Percentiles rank a stretch among this genome's conserved stretches.
Conservation (phyloP, 306 rosid species). For the Cercis canadensis region DNA sequence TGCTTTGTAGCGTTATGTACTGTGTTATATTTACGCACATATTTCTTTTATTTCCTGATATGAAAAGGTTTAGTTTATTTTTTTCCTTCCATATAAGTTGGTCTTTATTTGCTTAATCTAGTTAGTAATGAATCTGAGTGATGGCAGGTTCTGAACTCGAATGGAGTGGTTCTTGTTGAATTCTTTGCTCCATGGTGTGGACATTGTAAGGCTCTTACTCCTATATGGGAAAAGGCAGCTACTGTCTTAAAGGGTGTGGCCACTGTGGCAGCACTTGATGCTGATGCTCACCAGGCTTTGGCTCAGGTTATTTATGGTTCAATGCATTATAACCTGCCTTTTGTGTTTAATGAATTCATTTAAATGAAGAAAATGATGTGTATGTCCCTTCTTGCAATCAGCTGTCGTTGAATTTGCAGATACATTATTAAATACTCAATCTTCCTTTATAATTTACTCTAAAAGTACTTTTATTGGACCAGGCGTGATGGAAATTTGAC, state of each 20-base stretch:
- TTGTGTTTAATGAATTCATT: conserved; percentile 25
- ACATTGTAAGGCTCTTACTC: conserved; percentile 94
- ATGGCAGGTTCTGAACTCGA: conserved; percentile 90
- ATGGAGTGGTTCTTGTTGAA: conserved; percentile 89
- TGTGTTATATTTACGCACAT: neutral
- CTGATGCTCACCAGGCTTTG: conserved; percentile 85
- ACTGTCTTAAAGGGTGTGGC: conserved; percentile 88
- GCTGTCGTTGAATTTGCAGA: conserved; percentile 15
- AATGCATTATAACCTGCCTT: conserved; percentile 29
- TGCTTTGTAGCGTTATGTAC: neutral
- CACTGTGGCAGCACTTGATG: conserved; percentile 94
- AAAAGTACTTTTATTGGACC: neutral
- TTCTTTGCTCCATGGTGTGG: conserved; percentile 99
- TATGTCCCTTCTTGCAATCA: conserved; percentile 24
- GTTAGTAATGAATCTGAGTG: conserved; percentile 23
- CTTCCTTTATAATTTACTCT: neutral
- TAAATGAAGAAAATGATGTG: conserved; percentile 14
- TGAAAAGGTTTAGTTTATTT: neutral
- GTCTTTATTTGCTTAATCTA: conserved; percentile 11
- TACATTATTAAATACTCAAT: neutral
- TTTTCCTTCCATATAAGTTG: neutral
- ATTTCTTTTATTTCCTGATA: neutral
- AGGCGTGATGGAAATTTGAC: conserved; percentile 5
- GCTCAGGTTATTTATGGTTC: conserved; percentile 74
- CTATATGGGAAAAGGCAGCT: conserved; percentile 95